Base-by-base conservation (phyloP, 768 basidiomycete species). In the Boletus insuetus region DNA sequence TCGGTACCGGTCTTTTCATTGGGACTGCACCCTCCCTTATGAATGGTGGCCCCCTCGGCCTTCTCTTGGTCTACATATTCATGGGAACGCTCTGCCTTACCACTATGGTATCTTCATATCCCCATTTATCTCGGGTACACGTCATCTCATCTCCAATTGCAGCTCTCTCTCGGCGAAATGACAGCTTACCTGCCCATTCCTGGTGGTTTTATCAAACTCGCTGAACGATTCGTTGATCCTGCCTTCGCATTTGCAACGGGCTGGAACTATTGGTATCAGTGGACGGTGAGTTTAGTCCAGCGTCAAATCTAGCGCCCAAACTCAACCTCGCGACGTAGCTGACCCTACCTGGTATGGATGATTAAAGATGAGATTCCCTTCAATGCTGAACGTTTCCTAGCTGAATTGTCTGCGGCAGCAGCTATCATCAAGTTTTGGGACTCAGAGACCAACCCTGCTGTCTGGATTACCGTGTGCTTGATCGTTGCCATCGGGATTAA, bases 121-220 rank as follows among this genome's bases (percentile, higher is more conserved):
- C 14, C 3, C 12, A 24, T 32, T 8, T 19, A 12, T 20, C 17
- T 16, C 31, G 8, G 46, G 22, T 10, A 6, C 4, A 5, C 20
- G 1, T 38, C 13, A 1, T n/a, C 53, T 54, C 9, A 54, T 16
- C 14, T 20, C 8, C 22, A 9, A 12, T 54, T 3, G 8, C 17
- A 48, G 53, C 13, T 48, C 5, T 54, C 53, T 26, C 53, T 54
- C 14, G 46, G 53, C 19, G 53, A 54, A 24, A 54, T 54, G 53
- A 26, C 19, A 2, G 32, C 32, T 20, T 54, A 48, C 39, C 6
- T 54, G 9, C 53, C 53, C 12, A 10, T 54, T 13, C 46, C 53
- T 11, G 53, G 53, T 1, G 53, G 53, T 3, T 54, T 54, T n/a
- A 53, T 53, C 7, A 53, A 46, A 46, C 51, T 53, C 8, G 51